Conservation (phyloP, 495 filamentous ascomycete species). For the Rusavskia elegans region DNA sequence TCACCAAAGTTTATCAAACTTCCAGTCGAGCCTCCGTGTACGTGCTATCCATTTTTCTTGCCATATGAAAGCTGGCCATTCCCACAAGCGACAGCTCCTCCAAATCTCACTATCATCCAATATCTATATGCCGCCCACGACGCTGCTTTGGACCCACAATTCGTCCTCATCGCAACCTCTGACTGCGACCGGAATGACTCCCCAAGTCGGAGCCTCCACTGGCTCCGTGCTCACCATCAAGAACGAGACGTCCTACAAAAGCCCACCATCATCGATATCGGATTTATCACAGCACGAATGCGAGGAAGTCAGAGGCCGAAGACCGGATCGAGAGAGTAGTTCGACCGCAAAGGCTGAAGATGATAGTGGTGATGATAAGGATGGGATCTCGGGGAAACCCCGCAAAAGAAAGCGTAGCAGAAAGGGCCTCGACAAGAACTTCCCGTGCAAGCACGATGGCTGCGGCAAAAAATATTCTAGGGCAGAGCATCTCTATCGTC, state of each 20-base stretch:
- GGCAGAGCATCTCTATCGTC: constrained; percentile 90
- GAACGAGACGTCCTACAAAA: constrained; percentile 13
- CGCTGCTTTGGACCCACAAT: neutral
- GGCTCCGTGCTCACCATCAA: constrained; percentile 2
- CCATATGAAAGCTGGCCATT: neutral
- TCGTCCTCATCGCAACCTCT: neutral
- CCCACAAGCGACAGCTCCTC: neutral
- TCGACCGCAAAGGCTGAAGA: constrained; percentile 16
- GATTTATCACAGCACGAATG: constrained; percentile 12
- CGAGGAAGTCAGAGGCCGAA: constrained; percentile 10
- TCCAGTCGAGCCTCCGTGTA: neutral
- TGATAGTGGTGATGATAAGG: constrained; percentile 17
- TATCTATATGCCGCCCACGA: neutral
- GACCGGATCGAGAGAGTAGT: constrained; percentile 13
- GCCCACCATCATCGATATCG: constrained; percentile 11
- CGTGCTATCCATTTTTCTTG: neutral
- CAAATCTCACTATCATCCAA: neutral
- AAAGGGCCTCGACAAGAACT: constrained; percentile 84
- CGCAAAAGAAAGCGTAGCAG: constrained; percentile 70
- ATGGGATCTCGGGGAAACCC: constrained; percentile 21
- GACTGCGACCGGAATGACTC: neutral
- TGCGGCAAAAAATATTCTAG: constrained; percentile 95
- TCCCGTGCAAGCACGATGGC: constrained; percentile 73
- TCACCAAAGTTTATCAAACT: neutral
- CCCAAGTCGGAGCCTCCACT: neutral